Evolutionary conservation across 108 stramenopile species (phyloP).

Genomic region (Pseudonitzschia delicatissima): DNA sequence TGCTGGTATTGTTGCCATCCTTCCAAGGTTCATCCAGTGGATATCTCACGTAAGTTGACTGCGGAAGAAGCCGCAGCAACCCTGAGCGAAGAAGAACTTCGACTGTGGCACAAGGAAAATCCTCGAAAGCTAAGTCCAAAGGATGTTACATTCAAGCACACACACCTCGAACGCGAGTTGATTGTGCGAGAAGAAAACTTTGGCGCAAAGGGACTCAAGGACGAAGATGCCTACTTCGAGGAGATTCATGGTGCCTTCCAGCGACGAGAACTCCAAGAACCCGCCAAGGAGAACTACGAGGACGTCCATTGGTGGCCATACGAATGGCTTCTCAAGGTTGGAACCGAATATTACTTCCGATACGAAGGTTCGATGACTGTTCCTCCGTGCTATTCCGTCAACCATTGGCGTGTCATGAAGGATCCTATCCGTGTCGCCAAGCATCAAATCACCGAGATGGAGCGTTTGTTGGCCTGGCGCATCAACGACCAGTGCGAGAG

Average conservation of each 20-base stretch:
- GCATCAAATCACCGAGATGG: constrained; percentile 45
- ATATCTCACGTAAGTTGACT: constrained; percentile 2
- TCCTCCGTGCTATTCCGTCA: constrained; percentile 48
- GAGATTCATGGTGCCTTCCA: constrained; percentile 15
- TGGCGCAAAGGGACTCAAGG: constrained; percentile 19
- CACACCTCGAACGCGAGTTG: neutral
- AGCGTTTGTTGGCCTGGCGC: constrained; percentile 39
- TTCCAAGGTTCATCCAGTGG: constrained; percentile 14
- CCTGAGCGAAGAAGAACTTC: constrained; percentile 1
- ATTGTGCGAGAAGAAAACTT: constrained; percentile 39
- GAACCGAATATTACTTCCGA: constrained; percentile 58
- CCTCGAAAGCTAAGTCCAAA: neutral
- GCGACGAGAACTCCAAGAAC: constrained; percentile 19
- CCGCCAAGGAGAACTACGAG: constrained; percentile 28
- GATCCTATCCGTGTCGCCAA: constrained; percentile 51
- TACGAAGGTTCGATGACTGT: constrained; percentile 46
- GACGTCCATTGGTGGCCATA: constrained; percentile 39
- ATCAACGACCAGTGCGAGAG: constrained; percentile 39
- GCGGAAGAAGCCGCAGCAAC: neutral
- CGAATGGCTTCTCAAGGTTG: constrained; percentile 50
- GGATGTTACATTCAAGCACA: constrained; percentile 8
- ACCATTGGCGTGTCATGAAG: constrained; percentile 55
- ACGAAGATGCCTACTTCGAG: constrained; percentile 37
- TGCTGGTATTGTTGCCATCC: constrained; percentile 38
- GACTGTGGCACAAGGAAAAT: constrained; percentile 13